Conservation (phyloP, 371 early-diverging fungal genomes). For the Mortierella polycephala region DNA sequence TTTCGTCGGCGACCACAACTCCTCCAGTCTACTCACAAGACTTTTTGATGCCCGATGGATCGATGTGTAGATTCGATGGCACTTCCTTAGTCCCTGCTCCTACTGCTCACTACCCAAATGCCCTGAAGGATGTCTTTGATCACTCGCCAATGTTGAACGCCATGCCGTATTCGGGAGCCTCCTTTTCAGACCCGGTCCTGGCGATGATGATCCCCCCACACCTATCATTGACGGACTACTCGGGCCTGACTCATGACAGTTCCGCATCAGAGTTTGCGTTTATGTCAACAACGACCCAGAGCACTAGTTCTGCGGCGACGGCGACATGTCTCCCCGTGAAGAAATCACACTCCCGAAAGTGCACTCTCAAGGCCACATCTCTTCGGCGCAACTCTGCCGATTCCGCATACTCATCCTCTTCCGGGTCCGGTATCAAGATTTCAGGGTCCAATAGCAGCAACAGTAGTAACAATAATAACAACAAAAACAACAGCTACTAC, state of each 20-base stretch:
- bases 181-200: not conserved
- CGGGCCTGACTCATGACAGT: not conserved
- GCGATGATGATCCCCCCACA: not conserved
- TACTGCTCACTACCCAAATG: not conserved
- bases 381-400: slow-evolving; percentile 14
- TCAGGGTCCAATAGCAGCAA: not conserved
- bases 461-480: not conserved
- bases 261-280: too few species aligned
- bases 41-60: slow-evolving; percentile 33
- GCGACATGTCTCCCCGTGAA: not conserved
- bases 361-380: not conserved
- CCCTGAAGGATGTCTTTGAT: not conserved
- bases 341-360: not conserved
- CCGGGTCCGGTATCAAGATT: not conserved
- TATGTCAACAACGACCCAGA: too few species aligned
- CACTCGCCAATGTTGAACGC: not conserved
- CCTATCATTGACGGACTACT: not conserved
- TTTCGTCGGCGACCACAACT: not conserved
- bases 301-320: not conserved
- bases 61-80: slow-evolving; percentile 32
- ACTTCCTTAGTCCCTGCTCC: slow-evolving; percentile 11
- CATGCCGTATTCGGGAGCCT: not conserved
- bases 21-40: slow-evolving; percentile 7
- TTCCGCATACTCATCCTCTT: slow-evolving; percentile 10
- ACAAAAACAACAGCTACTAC: not conserved